phyloP scores from a whole-genome alignment of 2,329 filamentous ascomycete species.

The Zymoseptoria ardabiliae region DNA sequence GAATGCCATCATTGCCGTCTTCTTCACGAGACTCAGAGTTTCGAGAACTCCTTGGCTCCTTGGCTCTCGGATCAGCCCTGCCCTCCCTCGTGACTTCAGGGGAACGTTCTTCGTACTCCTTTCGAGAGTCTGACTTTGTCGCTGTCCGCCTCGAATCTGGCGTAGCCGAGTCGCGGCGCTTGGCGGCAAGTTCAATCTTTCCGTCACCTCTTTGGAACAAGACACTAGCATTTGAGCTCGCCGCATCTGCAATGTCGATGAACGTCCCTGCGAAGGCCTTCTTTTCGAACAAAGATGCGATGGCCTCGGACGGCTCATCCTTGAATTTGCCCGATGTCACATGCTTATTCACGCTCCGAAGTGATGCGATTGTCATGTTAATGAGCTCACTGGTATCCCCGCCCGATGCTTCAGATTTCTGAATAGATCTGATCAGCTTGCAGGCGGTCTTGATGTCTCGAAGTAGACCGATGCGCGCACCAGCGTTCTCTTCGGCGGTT shows the following conservation, averaged over 20 bases:
- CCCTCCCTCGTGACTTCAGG: not conserved
- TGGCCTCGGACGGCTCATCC: conserved; percentile 10
- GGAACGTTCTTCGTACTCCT: not conserved
- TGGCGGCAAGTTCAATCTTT: conserved; percentile 1
- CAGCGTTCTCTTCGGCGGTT: not conserved
- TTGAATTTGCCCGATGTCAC: conserved; percentile 13
- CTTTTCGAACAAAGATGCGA: conserved; percentile 13
- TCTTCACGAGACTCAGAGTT: conserved; percentile 1
- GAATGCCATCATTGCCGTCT: conserved; percentile 25
- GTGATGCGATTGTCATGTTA: conserved; percentile 4
- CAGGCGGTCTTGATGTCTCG: conserved; percentile 14
- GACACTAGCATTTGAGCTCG: not conserved
- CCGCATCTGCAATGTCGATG: not conserved
- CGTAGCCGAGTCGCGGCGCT: not conserved
- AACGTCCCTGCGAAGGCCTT: conserved; percentile 14
- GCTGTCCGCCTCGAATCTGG: not conserved
- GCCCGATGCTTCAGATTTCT: conserved; percentile 12
- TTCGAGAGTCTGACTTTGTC: not conserved
- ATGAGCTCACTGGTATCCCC: conserved; percentile 11
- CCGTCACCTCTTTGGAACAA: conserved; percentile 1
- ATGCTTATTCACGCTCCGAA: conserved; percentile 10
- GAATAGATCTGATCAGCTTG: conserved; percentile 12
- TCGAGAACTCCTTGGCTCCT: conserved; percentile 1
- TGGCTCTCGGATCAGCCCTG: not conserved
- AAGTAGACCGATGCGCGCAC: conserved; percentile 3